A percentile compares a stretch with the other conserved stretches of the same genome.
phyloP scores from a whole-genome alignment of 2,329 filamentous ascomycete species.

The Trichophyton verrucosum region DNA sequence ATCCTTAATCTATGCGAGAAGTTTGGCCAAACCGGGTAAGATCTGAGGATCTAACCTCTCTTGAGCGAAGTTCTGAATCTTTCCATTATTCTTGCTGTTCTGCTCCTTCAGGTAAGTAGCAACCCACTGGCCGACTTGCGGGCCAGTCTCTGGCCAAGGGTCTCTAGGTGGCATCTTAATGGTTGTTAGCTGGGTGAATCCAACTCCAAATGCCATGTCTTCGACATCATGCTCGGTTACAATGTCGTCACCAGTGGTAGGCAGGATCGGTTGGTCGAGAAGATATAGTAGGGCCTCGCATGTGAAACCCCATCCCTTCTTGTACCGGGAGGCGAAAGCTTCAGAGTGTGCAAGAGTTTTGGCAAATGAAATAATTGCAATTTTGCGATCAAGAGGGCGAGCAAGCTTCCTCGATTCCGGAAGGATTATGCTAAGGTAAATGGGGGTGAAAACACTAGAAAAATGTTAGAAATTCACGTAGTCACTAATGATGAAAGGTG shows the following conservation, averaged over 20 bases:
- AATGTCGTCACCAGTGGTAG: slow-evolving; percentile 57
- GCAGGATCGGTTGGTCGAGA: slow-evolving; percentile 74
- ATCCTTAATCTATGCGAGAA: background rate
- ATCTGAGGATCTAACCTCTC: slow-evolving; percentile 56
- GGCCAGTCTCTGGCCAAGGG: slow-evolving; percentile 72
- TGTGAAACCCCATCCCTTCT: slow-evolving; percentile 83
- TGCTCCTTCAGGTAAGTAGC: slow-evolving; percentile 63
- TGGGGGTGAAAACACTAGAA: slow-evolving; percentile 51
- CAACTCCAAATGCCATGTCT: slow-evolving; percentile 86
- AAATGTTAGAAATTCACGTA: slow-evolving; percentile 9
- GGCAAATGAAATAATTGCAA: slow-evolving; percentile 81
- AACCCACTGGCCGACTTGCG: slow-evolving; percentile 74
- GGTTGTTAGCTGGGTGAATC: slow-evolving; percentile 86
- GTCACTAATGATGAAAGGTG: background rate
- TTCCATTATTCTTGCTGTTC: slow-evolving; percentile 59
- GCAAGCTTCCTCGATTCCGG: slow-evolving; percentile 80
- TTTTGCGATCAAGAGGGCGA: slow-evolving; percentile 80
- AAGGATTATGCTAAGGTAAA: slow-evolving; percentile 80
- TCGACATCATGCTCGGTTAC: slow-evolving; percentile 85
- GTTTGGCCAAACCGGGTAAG: slow-evolving; percentile 33
- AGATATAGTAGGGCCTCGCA: slow-evolving; percentile 82
- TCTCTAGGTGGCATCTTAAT: slow-evolving; percentile 64
- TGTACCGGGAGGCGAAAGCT: slow-evolving; percentile 68
- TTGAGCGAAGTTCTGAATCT: slow-evolving; percentile 57
- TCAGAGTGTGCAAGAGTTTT: slow-evolving; percentile 81